Evolutionary conservation across 2,329 filamentous ascomycete species (phyloP).

Genomic region (Coniochaeta sp.): DNA sequence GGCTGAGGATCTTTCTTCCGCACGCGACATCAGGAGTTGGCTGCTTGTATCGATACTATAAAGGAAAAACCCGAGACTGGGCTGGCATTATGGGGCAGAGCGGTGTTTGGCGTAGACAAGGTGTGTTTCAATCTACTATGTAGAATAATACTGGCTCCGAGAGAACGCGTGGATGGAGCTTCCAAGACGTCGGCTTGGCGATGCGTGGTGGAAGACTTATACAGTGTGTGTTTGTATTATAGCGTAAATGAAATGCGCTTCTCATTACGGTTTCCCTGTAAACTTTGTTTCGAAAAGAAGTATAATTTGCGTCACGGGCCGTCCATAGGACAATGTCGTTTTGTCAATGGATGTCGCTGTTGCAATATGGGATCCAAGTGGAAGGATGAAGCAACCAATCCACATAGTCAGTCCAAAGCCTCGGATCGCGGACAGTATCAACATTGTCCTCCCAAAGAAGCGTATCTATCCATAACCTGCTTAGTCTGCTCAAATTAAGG

Average conservation of each 20-base stretch:
- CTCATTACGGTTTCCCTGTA: background rate
- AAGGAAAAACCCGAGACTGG: background rate
- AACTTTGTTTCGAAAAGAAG: background rate
- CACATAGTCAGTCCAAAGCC: too few species aligned
- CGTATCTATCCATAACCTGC: background rate
- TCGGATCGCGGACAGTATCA: background rate
- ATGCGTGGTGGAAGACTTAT: background rate
- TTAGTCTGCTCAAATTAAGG: background rate
- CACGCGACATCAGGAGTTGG: background rate
- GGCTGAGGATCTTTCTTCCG: constrained; percentile 34
- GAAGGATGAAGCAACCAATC: background rate
- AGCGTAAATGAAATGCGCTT: background rate
- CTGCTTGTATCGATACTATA: background rate
- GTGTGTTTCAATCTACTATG: background rate
- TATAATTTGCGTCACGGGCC: background rate
- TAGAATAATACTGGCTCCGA: background rate
- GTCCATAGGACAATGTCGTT: background rate
- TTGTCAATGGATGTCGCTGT: background rate
- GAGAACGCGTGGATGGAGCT: background rate
- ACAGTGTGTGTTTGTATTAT: background rate
- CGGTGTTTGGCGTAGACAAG: background rate
- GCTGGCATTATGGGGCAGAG: background rate
- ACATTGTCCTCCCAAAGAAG: background rate
- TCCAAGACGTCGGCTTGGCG: background rate
- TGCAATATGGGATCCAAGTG: background rate